A percentile compares a stretch with the other conserved stretches of the same genome.
These are phyloP conservation scores for Pelargonium myrrhifolium DNA, from an alignment of 441 rosid species.

Conservation along the genomic window DNA sequence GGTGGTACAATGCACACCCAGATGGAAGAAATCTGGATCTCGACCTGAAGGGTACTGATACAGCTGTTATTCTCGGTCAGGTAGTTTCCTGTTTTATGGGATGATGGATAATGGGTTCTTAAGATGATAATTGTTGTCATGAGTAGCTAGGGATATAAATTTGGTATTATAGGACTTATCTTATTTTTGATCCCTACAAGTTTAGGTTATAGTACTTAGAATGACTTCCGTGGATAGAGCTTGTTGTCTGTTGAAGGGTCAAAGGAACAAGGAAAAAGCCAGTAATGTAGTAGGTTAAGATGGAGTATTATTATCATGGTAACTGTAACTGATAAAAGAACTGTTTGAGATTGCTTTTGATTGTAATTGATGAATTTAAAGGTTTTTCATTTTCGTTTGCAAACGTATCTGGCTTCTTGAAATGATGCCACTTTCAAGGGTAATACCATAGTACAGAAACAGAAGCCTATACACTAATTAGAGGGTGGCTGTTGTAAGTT, in stretches of 20 bases:
- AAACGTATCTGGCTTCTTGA: not conserved
- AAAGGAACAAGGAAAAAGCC: not conserved
- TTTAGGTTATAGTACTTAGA: not conserved
- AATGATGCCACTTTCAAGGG: not conserved
- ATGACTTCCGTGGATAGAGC: not conserved
- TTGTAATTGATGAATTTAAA: not conserved
- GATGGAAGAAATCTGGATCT: constrained; percentile 55
- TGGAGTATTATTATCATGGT: not conserved
- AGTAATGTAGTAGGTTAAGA: not conserved
- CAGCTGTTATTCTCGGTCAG: constrained; percentile 81
- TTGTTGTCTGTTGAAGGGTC: not conserved
- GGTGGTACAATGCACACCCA: constrained; percentile 98
- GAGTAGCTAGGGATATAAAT: not conserved
- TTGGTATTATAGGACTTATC: not conserved
- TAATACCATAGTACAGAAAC: not conserved
- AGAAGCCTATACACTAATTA: not conserved
- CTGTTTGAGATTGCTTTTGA: not conserved
- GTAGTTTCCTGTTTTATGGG: constrained; percentile 25
- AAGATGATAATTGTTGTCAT: constrained; percentile 2
- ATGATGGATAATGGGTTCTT: no score
- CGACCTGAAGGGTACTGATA: constrained; percentile 61
- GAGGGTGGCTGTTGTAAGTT: not conserved
- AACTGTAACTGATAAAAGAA: not conserved
- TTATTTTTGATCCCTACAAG: not conserved
- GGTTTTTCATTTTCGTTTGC: not conserved